Conservation (phyloP, 2,329 filamentous ascomycete genomes). For the Orbilia javanica region DNA sequence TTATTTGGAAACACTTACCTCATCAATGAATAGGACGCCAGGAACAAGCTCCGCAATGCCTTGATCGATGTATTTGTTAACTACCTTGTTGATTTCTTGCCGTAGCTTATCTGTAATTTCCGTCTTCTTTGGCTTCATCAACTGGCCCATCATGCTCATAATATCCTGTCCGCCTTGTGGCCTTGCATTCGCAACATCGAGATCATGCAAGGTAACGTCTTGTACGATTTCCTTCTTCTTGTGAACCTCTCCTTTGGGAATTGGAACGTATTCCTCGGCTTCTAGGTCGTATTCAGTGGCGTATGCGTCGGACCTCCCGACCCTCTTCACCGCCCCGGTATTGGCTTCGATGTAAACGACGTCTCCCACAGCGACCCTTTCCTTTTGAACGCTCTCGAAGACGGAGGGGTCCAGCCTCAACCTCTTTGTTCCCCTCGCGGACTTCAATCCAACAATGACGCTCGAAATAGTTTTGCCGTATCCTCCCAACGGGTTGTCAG, state of each 20-base stretch:
- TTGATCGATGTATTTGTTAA: constrained; percentile 98
- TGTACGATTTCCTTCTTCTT: constrained; percentile 99
- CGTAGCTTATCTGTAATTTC: constrained; percentile 98
- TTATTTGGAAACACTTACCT: constrained; percentile 72
- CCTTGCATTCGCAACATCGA: constrained; percentile 94
- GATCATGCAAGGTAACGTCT: constrained; percentile 95
- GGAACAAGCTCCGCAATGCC: constrained; percentile 98
- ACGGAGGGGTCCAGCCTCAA: constrained; percentile 95
- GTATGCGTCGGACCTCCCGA: constrained; percentile 95
- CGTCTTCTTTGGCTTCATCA: constrained; percentile 99
- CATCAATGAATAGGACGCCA: constrained; percentile 97
- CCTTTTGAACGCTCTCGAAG: constrained; percentile 99
- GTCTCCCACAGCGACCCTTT: constrained; percentile 93
- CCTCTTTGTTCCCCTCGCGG: constrained; percentile 97
- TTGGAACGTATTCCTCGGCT: constrained; percentile 98
- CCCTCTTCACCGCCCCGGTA: constrained; percentile 96
- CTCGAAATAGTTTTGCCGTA: constrained; percentile 99
- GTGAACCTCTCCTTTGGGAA: constrained; percentile 98
- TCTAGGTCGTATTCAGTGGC: constrained; percentile 98
- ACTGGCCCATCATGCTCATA: constrained; percentile 99
- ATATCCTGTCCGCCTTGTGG: constrained; percentile 97
- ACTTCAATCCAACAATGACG: constrained; percentile 92
- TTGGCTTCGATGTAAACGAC: constrained; percentile 99
- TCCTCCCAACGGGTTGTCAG: constrained; percentile 94
- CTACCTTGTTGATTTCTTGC: constrained; percentile 97